phyloP scores from a whole-genome alignment of 2,329 filamentous ascomycete species.

The Ceratocystis eucalypticola region DNA sequence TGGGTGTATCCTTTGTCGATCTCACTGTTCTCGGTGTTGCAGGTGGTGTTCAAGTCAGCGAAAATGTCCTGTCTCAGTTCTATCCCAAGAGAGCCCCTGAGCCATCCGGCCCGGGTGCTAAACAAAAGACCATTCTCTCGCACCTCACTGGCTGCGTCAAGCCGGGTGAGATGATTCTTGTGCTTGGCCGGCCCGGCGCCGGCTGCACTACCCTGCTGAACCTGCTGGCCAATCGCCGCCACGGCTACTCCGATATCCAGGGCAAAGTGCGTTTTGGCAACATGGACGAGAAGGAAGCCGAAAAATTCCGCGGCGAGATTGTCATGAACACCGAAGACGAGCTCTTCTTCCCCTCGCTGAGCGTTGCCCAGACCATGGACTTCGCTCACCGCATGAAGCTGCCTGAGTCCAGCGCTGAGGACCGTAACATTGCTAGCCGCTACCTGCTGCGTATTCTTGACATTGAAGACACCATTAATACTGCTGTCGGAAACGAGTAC shows the following conservation, averaged over 20 bases:
- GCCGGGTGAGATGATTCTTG: slow-evolving; percentile 58
- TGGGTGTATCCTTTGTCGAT: slow-evolving; percentile 12
- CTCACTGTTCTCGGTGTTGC: slow-evolving; percentile 6
- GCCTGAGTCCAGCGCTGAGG: slow-evolving; percentile 34
- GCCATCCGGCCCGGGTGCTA: slow-evolving; percentile 24
- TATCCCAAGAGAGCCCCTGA: slow-evolving; percentile 44
- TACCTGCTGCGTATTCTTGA: slow-evolving; percentile 49
- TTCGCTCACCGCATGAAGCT: slow-evolving; percentile 54
- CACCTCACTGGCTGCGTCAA: slow-evolving; percentile 55
- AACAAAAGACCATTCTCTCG: slow-evolving; percentile 43
- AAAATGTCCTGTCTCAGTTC: slow-evolving; percentile 48
- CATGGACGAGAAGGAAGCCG: slow-evolving; percentile 35
- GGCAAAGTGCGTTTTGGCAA: slow-evolving; percentile 46
- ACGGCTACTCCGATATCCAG: slow-evolving; percentile 43
- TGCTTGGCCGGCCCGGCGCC: slow-evolving; percentile 53
- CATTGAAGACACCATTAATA: slow-evolving; percentile 59
- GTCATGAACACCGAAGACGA: slow-evolving; percentile 61
- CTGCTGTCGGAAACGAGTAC: slow-evolving; percentile 61
- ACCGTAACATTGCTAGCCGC: slow-evolving; percentile 34
- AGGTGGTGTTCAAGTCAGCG: slow-evolving; percentile 33
- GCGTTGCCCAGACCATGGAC: slow-evolving; percentile 55
- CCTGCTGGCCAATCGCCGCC: slow-evolving; percentile 50
- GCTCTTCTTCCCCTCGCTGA: slow-evolving; percentile 51
- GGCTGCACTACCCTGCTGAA: slow-evolving; percentile 62
- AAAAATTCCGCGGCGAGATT: slow-evolving; percentile 43